These are phyloP conservation scores for Rhododendron kiyosumense DNA, from an alignment of 148 eudicot genomes.

Conservation along the genomic window DNA sequence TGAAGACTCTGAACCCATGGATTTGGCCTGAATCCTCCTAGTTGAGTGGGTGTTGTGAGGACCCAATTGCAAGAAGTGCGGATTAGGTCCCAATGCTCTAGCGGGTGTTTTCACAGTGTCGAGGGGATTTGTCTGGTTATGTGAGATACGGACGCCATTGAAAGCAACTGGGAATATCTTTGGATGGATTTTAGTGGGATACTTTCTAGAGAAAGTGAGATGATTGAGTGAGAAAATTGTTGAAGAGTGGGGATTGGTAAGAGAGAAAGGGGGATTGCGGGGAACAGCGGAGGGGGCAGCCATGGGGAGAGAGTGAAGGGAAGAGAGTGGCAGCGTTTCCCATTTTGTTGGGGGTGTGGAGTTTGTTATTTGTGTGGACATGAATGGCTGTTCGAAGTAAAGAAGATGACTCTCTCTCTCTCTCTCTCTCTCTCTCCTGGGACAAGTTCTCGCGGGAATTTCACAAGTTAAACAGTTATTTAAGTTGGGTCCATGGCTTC, in stretches of 20 bases:
- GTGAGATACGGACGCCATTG: slow-evolving; percentile 17
- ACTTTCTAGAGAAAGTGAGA: not conserved
- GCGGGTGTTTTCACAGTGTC: slow-evolving; percentile 19
- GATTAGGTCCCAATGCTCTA: slow-evolving; percentile 24
- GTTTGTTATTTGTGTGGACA: slow-evolving; percentile 41
- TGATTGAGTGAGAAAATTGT: not conserved
- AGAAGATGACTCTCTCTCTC: not conserved
- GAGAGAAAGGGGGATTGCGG: slow-evolving; percentile 14
- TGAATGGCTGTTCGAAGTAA: slow-evolving; percentile 14
- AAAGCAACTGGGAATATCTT: not conserved
- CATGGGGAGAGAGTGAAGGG: slow-evolving; percentile 24
- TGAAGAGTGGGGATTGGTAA: slow-evolving; percentile 20
- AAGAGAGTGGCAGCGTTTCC: slow-evolving; percentile 14
- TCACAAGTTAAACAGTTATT: not conserved
- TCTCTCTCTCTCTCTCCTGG: not conserved
- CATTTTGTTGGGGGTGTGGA: slow-evolving; percentile 9
- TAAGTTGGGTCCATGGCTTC: too few relatives aligned
- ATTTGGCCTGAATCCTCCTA: slow-evolving; percentile 28
- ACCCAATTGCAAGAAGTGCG: slow-evolving; percentile 32
- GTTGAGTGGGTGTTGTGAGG: slow-evolving; percentile 21
- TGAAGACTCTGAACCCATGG: slow-evolving; percentile 46
- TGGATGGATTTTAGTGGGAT: slow-evolving; percentile 5
- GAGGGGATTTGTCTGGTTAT: slow-evolving; percentile 14
- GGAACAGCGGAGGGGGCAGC: slow-evolving; percentile 38
- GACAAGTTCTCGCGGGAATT: not conserved